Conservation (phyloP, 2,329 filamentous ascomycete genomes). For the Clonostachys solani region DNA sequence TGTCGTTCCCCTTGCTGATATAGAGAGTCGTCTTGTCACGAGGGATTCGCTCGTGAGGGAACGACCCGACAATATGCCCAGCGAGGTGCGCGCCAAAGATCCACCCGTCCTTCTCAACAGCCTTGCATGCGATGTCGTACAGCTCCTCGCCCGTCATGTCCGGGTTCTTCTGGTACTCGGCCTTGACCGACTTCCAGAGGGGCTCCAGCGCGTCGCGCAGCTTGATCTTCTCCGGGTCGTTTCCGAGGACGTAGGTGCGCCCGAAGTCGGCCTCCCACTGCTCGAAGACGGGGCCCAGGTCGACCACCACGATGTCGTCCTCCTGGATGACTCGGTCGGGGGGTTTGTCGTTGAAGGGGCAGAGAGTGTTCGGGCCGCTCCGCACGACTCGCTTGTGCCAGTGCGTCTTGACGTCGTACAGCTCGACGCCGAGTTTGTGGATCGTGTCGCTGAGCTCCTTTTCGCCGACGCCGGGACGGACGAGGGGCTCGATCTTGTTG, state of each 20-base stretch:
- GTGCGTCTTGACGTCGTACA: conserved; percentile 36
- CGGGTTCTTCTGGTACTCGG: conserved; percentile 25
- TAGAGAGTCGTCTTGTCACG: conserved; percentile 38
- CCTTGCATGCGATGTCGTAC: conserved; percentile 33
- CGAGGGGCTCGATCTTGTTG: conserved; percentile 37
- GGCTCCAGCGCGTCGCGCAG: conserved; percentile 41
- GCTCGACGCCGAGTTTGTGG: conserved; percentile 20
- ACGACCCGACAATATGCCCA: conserved; percentile 44
- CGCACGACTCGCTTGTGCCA: conserved; percentile 49
- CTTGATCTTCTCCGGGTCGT: conserved; percentile 36
- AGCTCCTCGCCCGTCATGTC: conserved; percentile 43
- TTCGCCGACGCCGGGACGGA: conserved; percentile 42
- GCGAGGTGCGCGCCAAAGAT: conserved; percentile 37
- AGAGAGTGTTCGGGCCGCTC: conserved; percentile 42
- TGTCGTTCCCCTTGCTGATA: conserved; percentile 35
- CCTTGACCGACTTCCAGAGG: conserved; percentile 38
- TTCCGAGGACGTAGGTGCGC: conserved; percentile 40
- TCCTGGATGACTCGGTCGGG: conserved; percentile 39
- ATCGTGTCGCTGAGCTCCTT: conserved; percentile 42
- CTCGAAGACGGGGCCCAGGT: conserved; percentile 47
- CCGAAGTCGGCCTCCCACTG: conserved; percentile 50
- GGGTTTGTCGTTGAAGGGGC: conserved; percentile 42
- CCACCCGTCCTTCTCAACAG: conserved; percentile 32
- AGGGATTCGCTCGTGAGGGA: conserved; percentile 45
- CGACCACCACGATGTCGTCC: conserved; percentile 47